Base-by-base conservation (phyloP, 2,329 filamentous ascomycete species). In the Cytospora piceae region DNA sequence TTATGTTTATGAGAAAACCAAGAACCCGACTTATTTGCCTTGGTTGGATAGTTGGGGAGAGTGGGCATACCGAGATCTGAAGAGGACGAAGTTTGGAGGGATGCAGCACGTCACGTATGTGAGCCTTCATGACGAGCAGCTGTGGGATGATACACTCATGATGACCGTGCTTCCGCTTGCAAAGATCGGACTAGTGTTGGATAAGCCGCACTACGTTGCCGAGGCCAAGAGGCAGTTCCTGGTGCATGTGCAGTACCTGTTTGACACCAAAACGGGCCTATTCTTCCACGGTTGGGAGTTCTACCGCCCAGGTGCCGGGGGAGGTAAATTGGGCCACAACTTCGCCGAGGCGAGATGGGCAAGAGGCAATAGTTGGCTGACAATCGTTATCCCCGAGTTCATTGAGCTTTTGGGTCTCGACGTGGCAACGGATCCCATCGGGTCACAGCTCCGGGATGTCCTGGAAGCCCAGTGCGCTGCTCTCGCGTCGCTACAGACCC, bases 101-200 rank as follows among this genome's bases (percentile, higher is more conserved):
- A 90, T 93, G 81, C 90, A 93, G 76, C 90, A 91, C 76, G 85
- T 90, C 67, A 94, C 91, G 0, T 93, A 93, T 71, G 77, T 89
- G 37, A 83, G 86, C 2, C 82, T 85, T 69, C 93, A 94, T 76
- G 82, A 87, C 68, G 84, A 92, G 74, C 89, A 94, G 78, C 81
- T 94, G 27, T 94, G 91, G 91, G 91, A 93, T 70, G 91, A 94
- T 74, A 94, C 91, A 7, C 81, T 94, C 54, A 94, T 94, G 91
- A 94, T 94, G 91, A 93, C 90, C 0, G 91, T 93, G 7, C 79
- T 94, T 77, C 91, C 91, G 1, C 81, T 94, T 22, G 90, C 90
- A 22, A 94, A 94, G 79, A 93, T 93, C 67, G 91, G 91, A 0
- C 83, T 88, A 64, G 80, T 93, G 4, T 82, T 94, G 3, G 81